phyloP scores from a whole-genome alignment of 129 eudicot genomes.

The Logfia minima region DNA sequence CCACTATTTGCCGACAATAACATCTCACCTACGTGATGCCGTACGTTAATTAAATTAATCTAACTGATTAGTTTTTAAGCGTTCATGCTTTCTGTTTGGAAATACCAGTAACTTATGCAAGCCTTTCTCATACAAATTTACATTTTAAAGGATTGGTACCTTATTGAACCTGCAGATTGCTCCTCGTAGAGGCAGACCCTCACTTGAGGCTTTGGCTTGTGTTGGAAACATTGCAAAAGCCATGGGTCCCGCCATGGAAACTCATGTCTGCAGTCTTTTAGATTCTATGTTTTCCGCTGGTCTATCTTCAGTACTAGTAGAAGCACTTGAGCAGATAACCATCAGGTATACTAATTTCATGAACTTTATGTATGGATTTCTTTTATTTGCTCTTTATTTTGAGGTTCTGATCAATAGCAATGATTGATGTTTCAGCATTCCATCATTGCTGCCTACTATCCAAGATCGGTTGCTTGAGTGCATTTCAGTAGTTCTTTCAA shows the following conservation, averaged over 20 bases:
- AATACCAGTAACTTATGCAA: background rate
- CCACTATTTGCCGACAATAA: constrained; percentile 99
- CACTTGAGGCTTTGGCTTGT: constrained; percentile 94
- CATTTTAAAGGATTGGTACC: constrained; percentile 9
- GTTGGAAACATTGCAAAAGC: constrained; percentile 93
- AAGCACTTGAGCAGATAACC: constrained; percentile 79
- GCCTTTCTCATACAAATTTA: background rate
- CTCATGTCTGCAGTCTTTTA: constrained; percentile 76
- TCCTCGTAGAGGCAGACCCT: constrained; percentile 97
- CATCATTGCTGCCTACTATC: constrained; percentile 80
- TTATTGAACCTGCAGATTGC: constrained; percentile 61
- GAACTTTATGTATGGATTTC: background rate
- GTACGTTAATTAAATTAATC: constrained; percentile 46
- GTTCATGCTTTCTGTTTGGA: constrained; percentile 19
- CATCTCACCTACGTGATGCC: constrained; percentile 92
- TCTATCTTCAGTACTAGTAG: constrained; percentile 72
- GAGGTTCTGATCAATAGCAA: constrained; percentile 20
- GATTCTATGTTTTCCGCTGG: constrained; percentile 92
- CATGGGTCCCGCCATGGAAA: constrained; percentile 88
- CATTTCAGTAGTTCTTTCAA: constrained; percentile 75
- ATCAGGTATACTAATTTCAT: constrained; percentile 47
- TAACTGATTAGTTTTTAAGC: background rate
- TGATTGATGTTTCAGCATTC: constrained; percentile 57
- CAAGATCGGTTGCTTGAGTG: constrained; percentile 83
- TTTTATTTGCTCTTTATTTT: constrained; percentile 9